Conservation (phyloP, 176 grass and related monocot genomes). For the Pharus latifolius region DNA sequence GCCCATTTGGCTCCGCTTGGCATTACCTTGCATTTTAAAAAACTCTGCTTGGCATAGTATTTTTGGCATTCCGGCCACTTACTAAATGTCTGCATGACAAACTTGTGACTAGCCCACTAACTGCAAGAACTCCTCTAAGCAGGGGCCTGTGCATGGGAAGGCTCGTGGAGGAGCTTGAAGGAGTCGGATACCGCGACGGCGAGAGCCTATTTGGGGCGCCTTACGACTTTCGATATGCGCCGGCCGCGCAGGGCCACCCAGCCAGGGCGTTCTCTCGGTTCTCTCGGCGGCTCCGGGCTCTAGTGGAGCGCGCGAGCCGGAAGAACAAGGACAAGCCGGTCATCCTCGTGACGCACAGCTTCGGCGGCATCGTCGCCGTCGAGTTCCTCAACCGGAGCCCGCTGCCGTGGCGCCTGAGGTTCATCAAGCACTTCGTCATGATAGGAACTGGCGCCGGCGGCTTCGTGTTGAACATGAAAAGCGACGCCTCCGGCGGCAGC, state of each 20-base stretch:
- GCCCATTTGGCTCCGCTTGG: too few species aligned
- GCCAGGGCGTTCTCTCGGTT: background rate
- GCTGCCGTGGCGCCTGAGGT: conserved; percentile 3
- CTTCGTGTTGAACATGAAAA: background rate
- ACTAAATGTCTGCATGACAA: background rate
- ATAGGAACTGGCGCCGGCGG: conserved; percentile 8
- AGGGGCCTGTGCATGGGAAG: background rate
- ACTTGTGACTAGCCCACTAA: too few species aligned
- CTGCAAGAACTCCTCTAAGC: too few species aligned
- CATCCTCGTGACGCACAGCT: background rate
- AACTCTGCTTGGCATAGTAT: too few species aligned
- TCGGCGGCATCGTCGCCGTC: conserved; percentile 9
- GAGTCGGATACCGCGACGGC: conserved; percentile 20
- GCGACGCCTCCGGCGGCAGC: background rate
- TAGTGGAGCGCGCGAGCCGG: conserved; percentile 8
- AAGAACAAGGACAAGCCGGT: background rate
- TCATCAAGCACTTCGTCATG: conserved; percentile 28
- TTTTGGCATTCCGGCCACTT: too few species aligned
- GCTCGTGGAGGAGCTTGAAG: background rate
- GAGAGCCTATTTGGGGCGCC: conserved; percentile 34
- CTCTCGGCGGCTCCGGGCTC: background rate
- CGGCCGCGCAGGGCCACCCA: conserved; percentile 5
- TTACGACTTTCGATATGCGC: conserved; percentile 36
- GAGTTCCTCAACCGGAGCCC: conserved; percentile 25
- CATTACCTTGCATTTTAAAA: too few species aligned